These are phyloP conservation scores for Babesia caballi DNA, from an alignment of 169 alveolate genomes.

Conservation along the genomic window DNA sequence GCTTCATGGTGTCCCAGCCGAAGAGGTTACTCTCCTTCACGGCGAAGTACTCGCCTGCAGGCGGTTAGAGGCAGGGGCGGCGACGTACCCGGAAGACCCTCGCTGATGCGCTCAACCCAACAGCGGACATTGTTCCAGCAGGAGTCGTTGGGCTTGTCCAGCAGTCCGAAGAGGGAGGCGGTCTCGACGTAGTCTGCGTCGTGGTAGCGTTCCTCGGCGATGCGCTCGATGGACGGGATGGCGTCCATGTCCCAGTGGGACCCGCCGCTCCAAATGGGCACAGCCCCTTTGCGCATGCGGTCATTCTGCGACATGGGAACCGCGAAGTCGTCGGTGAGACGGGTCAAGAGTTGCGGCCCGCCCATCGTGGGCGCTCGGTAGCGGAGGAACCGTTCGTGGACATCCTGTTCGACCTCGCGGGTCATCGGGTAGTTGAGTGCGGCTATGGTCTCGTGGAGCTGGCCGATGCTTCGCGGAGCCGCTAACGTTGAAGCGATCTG, in stretches of 20 bases:
- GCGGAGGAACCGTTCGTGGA: conserved; percentile 79
- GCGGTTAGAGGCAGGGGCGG: no score
- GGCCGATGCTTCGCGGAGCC: conserved; percentile 83
- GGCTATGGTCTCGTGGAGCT: conserved; percentile 75
- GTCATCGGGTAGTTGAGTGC: conserved; percentile 76
- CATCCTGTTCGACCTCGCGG: conserved; percentile 63
- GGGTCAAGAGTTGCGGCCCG: conserved; percentile 77
- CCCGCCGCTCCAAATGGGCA: conserved; percentile 86
- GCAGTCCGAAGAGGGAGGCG: conserved; percentile 69
- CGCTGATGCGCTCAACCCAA: conserved; percentile 79
- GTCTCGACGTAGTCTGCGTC: conserved; percentile 19
- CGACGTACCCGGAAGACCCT: conserved; percentile 66
- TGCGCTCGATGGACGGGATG: conserved; percentile 53
- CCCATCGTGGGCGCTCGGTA: conserved; percentile 85
- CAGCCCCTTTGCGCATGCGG: conserved; percentile 68
- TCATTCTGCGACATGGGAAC: conserved; percentile 75
- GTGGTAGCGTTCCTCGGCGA: conserved; percentile 22
- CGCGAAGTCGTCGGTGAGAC: conserved; percentile 67
- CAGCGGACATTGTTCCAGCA: conserved; percentile 72
- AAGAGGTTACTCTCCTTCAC: conserved; percentile 79
- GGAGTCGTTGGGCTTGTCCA: conserved; percentile 80
- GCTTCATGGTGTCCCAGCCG: conserved; percentile 78
- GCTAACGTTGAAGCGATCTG: conserved; percentile 75
- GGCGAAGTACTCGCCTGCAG: conserved; percentile 81
- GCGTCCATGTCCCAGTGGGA: conserved; percentile 77